A percentile compares a stretch with the other conserved stretches of the same genome.
These are phyloP conservation scores for Talaromyces wortmannii DNA, from an alignment of 495 filamentous ascomycete genomes.

Conservation along the genomic window DNA sequence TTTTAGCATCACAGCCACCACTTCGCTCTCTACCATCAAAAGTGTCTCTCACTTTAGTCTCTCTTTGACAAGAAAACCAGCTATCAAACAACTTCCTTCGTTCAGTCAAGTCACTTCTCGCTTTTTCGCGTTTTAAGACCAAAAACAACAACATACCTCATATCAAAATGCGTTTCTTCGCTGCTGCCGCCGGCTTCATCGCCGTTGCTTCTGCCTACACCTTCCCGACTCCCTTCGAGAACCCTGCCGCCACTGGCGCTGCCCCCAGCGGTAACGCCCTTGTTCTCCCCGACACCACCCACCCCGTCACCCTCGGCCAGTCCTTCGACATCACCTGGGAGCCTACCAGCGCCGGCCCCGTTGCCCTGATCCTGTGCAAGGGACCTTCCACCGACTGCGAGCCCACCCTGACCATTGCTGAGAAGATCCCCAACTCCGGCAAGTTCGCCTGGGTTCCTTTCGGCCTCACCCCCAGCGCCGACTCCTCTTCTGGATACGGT, in stretches of 20 bases:
- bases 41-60: constrained; percentile 12
- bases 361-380: constrained; percentile 57
- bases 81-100: too few relatives aligned
- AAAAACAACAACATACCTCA: constrained; percentile 7
- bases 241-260: constrained; percentile 9
- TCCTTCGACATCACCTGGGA: constrained; percentile 58
- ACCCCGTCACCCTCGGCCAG: constrained; percentile 47
- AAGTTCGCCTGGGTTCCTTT: constrained; percentile 50
- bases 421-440: constrained; percentile 52
- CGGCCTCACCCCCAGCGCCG: constrained; percentile 26
- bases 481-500: constrained; percentile 51
- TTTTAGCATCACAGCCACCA: constrained; percentile 12
- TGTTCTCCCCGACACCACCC: constrained; percentile 38
- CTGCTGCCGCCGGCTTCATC: constrained; percentile 37
- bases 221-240: constrained; percentile 32
- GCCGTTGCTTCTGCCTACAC: constrained; percentile 48
- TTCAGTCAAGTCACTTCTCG: not conserved
- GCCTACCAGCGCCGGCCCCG: constrained; percentile 32
- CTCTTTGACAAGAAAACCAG: constrained; percentile 7
- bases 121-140: constrained; percentile 9
- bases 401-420: constrained; percentile 46
- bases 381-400: constrained; percentile 52
- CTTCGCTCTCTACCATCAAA: not conserved
- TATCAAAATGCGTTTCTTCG: constrained; percentile 46
- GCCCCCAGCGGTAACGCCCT: constrained; percentile 53